Conservation (phyloP, 768 basidiomycete species). For the Lentinula sp. region DNA sequence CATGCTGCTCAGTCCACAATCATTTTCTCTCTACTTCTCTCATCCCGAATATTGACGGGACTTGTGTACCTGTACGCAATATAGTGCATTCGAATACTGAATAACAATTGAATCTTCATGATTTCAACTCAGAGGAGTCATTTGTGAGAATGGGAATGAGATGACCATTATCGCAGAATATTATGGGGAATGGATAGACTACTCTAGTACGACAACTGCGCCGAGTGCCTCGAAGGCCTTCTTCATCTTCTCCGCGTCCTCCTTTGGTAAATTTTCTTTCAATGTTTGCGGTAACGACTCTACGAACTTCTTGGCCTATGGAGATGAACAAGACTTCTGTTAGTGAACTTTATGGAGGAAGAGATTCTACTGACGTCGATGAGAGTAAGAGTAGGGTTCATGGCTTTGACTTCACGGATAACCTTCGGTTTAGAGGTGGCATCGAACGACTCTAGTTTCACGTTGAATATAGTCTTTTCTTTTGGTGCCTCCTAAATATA, state of each 20-base stretch:
- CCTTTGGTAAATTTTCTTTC: conserved; percentile 93
- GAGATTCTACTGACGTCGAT: conserved; percentile 71
- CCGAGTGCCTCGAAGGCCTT: conserved; percentile 86
- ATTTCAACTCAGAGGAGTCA: background rate
- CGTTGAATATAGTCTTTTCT: conserved; percentile 97
- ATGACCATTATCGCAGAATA: background rate
- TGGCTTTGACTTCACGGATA: conserved; percentile 94
- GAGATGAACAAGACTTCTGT: conserved; percentile 2
- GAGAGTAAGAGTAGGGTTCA: conserved; percentile 92
- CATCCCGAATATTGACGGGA: background rate
- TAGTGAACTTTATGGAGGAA: background rate
- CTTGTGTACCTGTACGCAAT: conserved; percentile 10
- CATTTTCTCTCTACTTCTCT: background rate
- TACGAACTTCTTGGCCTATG: conserved; percentile 97
- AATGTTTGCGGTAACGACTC: conserved; percentile 89
- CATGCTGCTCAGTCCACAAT: background rate
- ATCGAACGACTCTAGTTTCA: conserved; percentile 93
- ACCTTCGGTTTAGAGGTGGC: conserved; percentile 91
- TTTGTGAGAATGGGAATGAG: background rate
- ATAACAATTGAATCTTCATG: conserved; percentile 10
- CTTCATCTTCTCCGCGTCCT: conserved; percentile 96
- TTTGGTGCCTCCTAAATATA: conserved; percentile 80
- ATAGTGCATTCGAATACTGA: conserved; percentile 1
- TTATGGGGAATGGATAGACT: conserved; percentile 17
- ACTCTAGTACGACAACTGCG: conserved; percentile 82